phyloP scores from a whole-genome alignment of 805 yeast species.

The Kazachstania africana region DNA sequence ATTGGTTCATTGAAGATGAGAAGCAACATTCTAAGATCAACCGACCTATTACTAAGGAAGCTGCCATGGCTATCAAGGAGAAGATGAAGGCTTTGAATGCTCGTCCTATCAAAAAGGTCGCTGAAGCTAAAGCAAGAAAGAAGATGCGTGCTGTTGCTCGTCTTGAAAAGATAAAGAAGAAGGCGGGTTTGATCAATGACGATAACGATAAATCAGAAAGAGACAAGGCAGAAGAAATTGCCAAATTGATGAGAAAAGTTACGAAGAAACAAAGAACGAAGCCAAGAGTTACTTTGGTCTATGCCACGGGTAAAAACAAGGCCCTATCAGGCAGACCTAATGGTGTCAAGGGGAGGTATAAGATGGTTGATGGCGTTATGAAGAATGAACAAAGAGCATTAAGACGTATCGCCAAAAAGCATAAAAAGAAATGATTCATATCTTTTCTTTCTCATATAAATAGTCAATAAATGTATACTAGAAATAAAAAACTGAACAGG shows the following conservation, averaged over 20 bases:
- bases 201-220: constrained; percentile 78
- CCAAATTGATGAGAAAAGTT: constrained; percentile 70
- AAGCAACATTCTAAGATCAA: constrained; percentile 70
- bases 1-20: constrained; percentile 96
- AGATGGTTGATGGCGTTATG: constrained; percentile 97
- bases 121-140: constrained; percentile 95
- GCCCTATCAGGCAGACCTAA: constrained; percentile 91
- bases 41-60: constrained; percentile 93
- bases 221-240: constrained; percentile 90
- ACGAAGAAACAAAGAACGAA: constrained; percentile 57
- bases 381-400: constrained; percentile 95
- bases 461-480: neutral
- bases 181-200: constrained; percentile 82
- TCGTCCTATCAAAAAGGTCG: constrained; percentile 96
- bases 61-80: constrained; percentile 65
- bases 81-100: constrained; percentile 78
- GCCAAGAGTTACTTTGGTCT: constrained; percentile 82
- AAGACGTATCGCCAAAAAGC: constrained; percentile 78
- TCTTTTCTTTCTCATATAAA: too few relatives aligned
- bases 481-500: neutral
- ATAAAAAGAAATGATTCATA: constrained; percentile 36
- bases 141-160: constrained; percentile 83
- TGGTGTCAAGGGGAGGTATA: constrained; percentile 94
- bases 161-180: constrained; percentile 81
- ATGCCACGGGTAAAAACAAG: constrained; percentile 73